A percentile compares a stretch with the other conserved stretches of the same genome.
Evolutionary conservation across 495 filamentous ascomycete genomes (phyloP).

Genomic region (Zalerion maritima): DNA sequence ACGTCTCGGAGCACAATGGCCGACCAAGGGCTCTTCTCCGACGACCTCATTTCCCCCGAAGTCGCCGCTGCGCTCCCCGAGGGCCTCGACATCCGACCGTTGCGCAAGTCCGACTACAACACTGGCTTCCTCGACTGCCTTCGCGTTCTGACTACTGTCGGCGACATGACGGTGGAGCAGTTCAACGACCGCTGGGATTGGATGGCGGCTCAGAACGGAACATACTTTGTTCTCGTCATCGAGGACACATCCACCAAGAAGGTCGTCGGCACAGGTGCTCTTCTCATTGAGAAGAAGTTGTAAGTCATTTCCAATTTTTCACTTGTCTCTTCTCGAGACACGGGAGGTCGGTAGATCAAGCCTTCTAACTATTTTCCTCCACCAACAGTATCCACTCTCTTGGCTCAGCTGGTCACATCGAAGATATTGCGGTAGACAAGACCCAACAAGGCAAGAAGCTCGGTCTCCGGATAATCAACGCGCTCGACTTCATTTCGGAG

Average conservation of each 20-base stretch:
- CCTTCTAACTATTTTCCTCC: constrained; percentile 4
- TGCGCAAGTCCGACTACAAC: constrained; percentile 63
- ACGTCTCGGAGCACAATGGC: constrained; percentile 10
- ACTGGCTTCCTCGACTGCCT: constrained; percentile 78
- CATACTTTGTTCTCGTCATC: constrained; percentile 76
- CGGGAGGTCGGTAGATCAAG: constrained; percentile 1
- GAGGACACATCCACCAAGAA: constrained; percentile 44
- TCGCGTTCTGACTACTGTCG: constrained; percentile 81
- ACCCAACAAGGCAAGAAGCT: constrained; percentile 95
- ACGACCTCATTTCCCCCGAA: constrained; percentile 60
- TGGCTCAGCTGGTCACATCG: constrained; percentile 83
- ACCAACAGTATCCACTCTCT: constrained; percentile 50
- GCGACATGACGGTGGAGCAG: constrained; percentile 60
- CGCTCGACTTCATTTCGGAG: constrained; percentile 74
- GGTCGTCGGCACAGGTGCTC: constrained; percentile 73
- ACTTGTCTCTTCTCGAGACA: neutral
- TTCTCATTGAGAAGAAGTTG: constrained; percentile 83
- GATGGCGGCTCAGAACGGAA: constrained; percentile 62
- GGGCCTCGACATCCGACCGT: constrained; percentile 69
- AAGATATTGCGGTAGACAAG: constrained; percentile 90
- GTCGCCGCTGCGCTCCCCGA: constrained; percentile 58
- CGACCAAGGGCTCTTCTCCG: constrained; percentile 53
- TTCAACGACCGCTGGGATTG: constrained; percentile 74
- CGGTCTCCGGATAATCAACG: constrained; percentile 83
- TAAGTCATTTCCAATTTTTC: constrained; percentile 20